Base-by-base conservation (phyloP, 306 rosid species). In the Begonia loranthoides region DNA sequence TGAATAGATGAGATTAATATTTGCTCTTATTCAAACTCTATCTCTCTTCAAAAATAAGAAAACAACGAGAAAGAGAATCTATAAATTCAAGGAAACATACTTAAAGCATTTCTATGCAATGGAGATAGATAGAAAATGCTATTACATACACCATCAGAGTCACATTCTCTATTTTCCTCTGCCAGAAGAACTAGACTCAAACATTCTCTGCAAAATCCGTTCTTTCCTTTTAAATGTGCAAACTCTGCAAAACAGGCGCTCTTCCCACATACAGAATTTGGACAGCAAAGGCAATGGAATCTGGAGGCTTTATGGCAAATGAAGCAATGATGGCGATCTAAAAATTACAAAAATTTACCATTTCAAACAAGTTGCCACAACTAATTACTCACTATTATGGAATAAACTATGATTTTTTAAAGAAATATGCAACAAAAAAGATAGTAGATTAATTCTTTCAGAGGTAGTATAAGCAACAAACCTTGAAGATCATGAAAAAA, bases 271-370 rank as follows among this genome's bases (percentile, higher is more conserved):
- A 75, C 22, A 40, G 89, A 67, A 17, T 51, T 45, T 54, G 82
- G 82, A 62, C 93, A 88, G 57, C 82, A 72, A 54, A 77, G 38
- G 59, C 97, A 88, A 49, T 51, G 43, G 55, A 70, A 78, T 57
- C 46, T 69, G 0, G 89, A 41, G 63, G 56, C 13, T 24, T 62
- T 62, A 0, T 17, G 44, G 66, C 95, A 88, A 9, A 6, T 4
- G 28, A 5, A 41, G 74, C 97, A 84, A 59, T 4, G 55, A 73
- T 84, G 97, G 49, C 72, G 47, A 62, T 60, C 97, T 84, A 82
- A 67, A 61, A 67, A 28, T 28, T 17, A 36, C 17, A 9, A 53
- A 55, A 58, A 4, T 3, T 15, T 17, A 48, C 33, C 50, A 44
- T n/a, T 43, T 43, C 47, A 43, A n/a, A 43, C 47, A 2, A 28